phyloP scores from a whole-genome alignment of 371 early-diverging fungal genomes.

The Actinomortierella ambigua region DNA sequence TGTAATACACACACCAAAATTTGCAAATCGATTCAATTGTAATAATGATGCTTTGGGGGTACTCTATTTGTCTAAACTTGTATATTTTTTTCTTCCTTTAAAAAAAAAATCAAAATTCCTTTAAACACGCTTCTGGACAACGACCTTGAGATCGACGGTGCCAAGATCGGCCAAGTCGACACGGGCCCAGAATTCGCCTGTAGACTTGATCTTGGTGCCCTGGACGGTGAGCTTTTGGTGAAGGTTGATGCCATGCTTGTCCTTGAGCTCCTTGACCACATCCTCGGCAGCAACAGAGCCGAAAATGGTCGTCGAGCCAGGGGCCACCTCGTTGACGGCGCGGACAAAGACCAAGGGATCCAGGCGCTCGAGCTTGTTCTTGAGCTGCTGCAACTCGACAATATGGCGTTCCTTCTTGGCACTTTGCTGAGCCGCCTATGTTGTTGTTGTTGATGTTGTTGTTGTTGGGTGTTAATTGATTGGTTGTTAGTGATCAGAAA shows the following conservation, averaged over 20 bases:
- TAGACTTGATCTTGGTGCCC: slow-evolving; percentile 43
- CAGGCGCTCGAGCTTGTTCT: slow-evolving; percentile 24
- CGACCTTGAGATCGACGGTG: slow-evolving; percentile 29
- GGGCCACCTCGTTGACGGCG: slow-evolving; percentile 43
- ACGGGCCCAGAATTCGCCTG: slow-evolving; percentile 42
- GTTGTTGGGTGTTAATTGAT: neutral
- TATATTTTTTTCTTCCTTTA: too few species aligned
- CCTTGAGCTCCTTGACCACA: slow-evolving; percentile 43
- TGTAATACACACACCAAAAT: too few species aligned
- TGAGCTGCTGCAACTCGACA: slow-evolving; percentile 33
- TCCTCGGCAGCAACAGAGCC: slow-evolving; percentile 47
- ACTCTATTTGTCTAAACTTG: too few species aligned
- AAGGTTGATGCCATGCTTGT: slow-evolving; percentile 28
- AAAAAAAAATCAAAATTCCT: too few species aligned
- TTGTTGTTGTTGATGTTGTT: neutral
- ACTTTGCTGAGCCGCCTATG: slow-evolving; percentile 25
- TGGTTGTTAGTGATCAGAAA: too few species aligned
- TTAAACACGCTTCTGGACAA: slow-evolving; percentile 32
- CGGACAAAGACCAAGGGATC: slow-evolving; percentile 39
- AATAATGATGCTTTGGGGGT: too few species aligned
- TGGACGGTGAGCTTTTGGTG: slow-evolving; percentile 33
- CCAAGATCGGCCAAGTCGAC: slow-evolving; percentile 44
- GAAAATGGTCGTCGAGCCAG: slow-evolving; percentile 43
- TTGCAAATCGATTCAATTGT: too few species aligned
- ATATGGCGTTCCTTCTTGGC: slow-evolving; percentile 43